Evolutionary conservation across 2,329 filamentous ascomycete species (phyloP).

Genomic region (Leptographium flavum): DNA sequence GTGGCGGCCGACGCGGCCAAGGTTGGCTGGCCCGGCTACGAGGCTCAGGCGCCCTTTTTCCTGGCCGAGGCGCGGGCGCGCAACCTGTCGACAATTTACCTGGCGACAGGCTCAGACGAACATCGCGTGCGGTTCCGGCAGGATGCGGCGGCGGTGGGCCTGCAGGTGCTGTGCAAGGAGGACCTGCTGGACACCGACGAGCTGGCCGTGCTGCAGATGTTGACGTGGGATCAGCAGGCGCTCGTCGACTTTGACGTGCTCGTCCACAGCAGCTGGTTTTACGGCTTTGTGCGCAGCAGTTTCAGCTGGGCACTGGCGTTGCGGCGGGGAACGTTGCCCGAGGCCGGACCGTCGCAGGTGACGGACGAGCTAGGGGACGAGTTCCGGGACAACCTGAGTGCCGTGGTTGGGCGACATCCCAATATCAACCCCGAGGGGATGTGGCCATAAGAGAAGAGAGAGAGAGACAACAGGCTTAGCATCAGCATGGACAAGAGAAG

Average conservation of each 20-base stretch:
- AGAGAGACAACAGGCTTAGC: no score
- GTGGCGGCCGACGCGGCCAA: constrained; percentile 19
- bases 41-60: constrained; percentile 22
- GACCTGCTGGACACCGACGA: constrained; percentile 19
- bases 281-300: constrained; percentile 10
- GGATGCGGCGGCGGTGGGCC: constrained; percentile 13
- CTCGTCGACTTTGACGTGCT: constrained; percentile 10
- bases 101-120: constrained; percentile 19
- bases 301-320: constrained; percentile 8
- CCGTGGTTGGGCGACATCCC: constrained; percentile 8
- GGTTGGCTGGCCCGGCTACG: constrained; percentile 20
- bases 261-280: constrained; percentile 7
- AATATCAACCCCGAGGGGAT: constrained; percentile 10
- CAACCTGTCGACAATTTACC: constrained; percentile 20
- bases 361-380: constrained; percentile 4
- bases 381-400: constrained; percentile 9
- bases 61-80: constrained; percentile 18
- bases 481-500: no score
- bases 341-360: constrained; percentile 5
- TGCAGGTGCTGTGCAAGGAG: constrained; percentile 20
- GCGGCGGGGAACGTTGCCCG: constrained; percentile 8
- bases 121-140: constrained; percentile 16
- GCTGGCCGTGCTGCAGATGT: constrained; percentile 14
- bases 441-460: constrained; percentile 7
- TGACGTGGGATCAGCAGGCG: constrained; percentile 17